phyloP scores from a whole-genome alignment of 2,329 filamentous ascomycete species.

The Aspergillus persii region DNA sequence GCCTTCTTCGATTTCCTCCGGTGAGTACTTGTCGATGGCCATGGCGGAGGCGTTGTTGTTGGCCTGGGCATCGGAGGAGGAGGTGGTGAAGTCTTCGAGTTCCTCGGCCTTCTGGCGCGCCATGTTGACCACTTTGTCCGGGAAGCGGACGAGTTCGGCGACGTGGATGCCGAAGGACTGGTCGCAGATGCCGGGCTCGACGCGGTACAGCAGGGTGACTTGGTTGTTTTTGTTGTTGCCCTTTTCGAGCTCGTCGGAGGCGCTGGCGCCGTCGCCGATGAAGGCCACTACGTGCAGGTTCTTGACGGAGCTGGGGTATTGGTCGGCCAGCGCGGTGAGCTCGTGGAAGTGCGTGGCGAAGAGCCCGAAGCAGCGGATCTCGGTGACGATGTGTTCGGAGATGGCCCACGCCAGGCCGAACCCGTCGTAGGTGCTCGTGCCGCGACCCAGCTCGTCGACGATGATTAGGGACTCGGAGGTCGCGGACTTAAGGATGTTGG shows the following conservation, averaged over 20 bases:
- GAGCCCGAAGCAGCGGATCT: conserved; percentile 90
- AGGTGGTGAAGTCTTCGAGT: conserved; percentile 77
- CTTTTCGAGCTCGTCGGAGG: conserved; percentile 48
- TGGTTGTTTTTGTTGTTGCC: conserved; percentile 67
- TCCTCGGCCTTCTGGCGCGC: conserved; percentile 98
- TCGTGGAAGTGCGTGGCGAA: conserved; percentile 99
- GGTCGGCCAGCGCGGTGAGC: conserved; percentile 83
- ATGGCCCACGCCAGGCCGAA: conserved; percentile 99
- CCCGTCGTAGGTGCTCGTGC: conserved; percentile 96
- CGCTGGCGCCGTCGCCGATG: conserved; percentile 60
- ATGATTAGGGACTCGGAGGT: conserved; percentile 96
- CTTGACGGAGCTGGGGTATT: conserved; percentile 74
- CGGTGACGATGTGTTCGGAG: conserved; percentile 91
- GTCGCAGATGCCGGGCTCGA: conserved; percentile 91
- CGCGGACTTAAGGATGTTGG: conserved; percentile 96
- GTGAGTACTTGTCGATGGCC: conserved; percentile 57
- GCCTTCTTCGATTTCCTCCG: conserved; percentile 85
- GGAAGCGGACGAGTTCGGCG: conserved; percentile 92
- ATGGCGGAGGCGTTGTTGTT: conserved; percentile 42
- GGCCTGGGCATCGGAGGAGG: conserved; percentile 31
- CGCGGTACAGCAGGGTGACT: conserved; percentile 95
- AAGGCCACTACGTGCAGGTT: conserved; percentile 97
- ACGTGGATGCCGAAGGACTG: conserved; percentile 99
- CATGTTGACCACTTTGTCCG: conserved; percentile 96
- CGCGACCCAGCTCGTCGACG: conserved; percentile 94